Evolutionary conservation across 1,284 basidiomycete genomes (phyloP).

Genomic region (Papiliotrema flavescens): DNA sequence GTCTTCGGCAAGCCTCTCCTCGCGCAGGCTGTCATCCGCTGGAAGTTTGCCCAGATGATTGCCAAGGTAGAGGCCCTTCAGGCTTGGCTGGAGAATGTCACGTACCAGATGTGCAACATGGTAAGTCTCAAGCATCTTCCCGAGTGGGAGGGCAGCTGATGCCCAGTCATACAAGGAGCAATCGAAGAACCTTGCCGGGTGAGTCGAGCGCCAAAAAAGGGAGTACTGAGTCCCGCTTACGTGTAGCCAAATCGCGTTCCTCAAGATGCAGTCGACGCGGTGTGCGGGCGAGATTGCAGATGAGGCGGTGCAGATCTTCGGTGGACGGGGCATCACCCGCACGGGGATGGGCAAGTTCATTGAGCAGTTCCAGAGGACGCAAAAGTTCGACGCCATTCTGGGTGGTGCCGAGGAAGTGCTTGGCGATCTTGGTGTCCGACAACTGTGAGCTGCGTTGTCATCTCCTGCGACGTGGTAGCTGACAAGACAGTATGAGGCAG

Average conservation of each 20-base stretch:
- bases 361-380: conserved; percentile 55
- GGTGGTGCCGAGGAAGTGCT: conserved; percentile 52
- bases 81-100: conserved; percentile 83
- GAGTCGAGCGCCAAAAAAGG: not conserved
- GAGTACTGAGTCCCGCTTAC: conserved; percentile 39
- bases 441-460: conserved; percentile 40
- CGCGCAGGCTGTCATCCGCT: conserved; percentile 76
- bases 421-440: conserved; percentile 55
- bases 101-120: conserved; percentile 88
- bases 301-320: conserved; percentile 52
- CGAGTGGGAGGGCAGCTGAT: conserved; percentile 10
- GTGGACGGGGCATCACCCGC: conserved; percentile 59
- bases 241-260: conserved; percentile 44
- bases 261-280: conserved; percentile 59
- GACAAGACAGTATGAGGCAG: conserved; percentile 34
- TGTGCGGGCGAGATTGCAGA: conserved; percentile 51
- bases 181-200: conserved; percentile 49
- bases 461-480: not conserved
- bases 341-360: conserved; percentile 60
- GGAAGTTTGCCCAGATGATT: conserved; percentile 81
- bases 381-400: conserved; percentile 80
- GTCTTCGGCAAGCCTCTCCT: conserved; percentile 83
- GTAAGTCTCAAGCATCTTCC: conserved; percentile 12
- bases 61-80: conserved; percentile 77
- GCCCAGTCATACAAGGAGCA: conserved; percentile 68